Evolutionary conservation across 1,139 yeast species (phyloP).

Genomic region (Hansenula sp.): DNA sequence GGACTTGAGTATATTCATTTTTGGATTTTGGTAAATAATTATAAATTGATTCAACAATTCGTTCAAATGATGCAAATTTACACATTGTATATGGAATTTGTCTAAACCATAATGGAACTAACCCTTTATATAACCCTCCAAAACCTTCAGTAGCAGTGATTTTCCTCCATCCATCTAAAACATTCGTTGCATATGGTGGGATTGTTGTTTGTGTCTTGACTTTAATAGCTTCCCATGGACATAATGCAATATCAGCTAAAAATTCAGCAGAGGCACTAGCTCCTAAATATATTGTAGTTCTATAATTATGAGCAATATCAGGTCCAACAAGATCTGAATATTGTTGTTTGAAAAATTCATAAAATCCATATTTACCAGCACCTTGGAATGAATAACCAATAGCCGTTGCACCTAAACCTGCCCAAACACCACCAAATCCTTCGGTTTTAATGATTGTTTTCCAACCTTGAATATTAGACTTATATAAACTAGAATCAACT

Average conservation of each 20-base stretch:
- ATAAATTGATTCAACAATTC: slow-evolving; percentile 75
- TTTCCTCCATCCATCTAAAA: slow-evolving; percentile 64
- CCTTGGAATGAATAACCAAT: slow-evolving; percentile 93
- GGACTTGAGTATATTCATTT: slow-evolving; percentile 49
- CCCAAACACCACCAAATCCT: slow-evolving; percentile 71
- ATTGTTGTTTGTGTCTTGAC: slow-evolving; percentile 89
- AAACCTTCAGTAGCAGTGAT: slow-evolving; percentile 64
- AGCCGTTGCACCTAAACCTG: slow-evolving; percentile 89
- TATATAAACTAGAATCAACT: slow-evolving; percentile 69
- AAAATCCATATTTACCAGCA: slow-evolving; percentile 94
- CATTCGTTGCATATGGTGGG: slow-evolving; percentile 71
- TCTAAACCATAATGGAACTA: slow-evolving; percentile 89
- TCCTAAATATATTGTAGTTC: slow-evolving; percentile 70
- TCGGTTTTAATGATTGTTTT: slow-evolving; percentile 63
- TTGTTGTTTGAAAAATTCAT: slow-evolving; percentile 80
- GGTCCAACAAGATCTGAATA: slow-evolving; percentile 70
- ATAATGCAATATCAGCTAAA: slow-evolving; percentile 80
- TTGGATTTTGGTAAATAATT: slow-evolving; percentile 46
- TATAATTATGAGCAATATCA: slow-evolving; percentile 57
- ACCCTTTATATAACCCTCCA: slow-evolving; percentile 77
- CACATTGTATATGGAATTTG: slow-evolving; percentile 97
- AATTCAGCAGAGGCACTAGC: slow-evolving; percentile 94
- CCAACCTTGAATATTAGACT: slow-evolving; percentile 77
- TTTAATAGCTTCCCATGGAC: slow-evolving; percentile 93
- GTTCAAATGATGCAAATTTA: slow-evolving; percentile 90